Evolutionary conservation across 2,329 filamentous ascomycete genomes (phyloP), one percentile per base, ranked within the genome.

Genomic region (Fusarium equiseti): DNA sequence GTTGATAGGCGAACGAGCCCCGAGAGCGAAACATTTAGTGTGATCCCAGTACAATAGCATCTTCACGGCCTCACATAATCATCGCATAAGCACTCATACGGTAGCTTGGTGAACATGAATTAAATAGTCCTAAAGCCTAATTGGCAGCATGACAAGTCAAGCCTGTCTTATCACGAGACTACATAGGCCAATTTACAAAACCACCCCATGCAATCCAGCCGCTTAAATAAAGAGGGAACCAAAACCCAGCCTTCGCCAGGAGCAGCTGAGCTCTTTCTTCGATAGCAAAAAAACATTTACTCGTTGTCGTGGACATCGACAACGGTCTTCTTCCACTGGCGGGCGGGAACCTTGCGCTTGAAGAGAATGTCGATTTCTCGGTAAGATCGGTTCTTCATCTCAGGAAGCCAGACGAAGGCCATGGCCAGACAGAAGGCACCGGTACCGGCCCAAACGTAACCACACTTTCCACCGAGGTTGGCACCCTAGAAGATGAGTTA

Each of bases 291-390:
- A 27, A 44, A 26, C 56, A 63, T 77, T 65, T 90, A 91, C 83
- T 90, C 86, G 78, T 91, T 88, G 74, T 89, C 89, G 24, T 86
- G 77, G 58, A 90, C 78, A 74, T 90, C 86, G 77, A 92, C 72
- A 3, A 80, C 80, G 0, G 87, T 89, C 78, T 86, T 77, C 78
- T 83, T 86, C 84, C 83, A 87, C 75, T 88, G 75, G 76, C 88
- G 85, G 72, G 88, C 88, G 0, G 77, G 82, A 31, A 89, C 78
- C 56, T 78, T 78, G 73, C 88, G 86, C 58, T 81, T 83, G 82
- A 88, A 89, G 75, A 89, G 56, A 71, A 89, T 88, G 76, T 90
- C 88, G 72, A 89, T 88, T 81, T 90, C 88, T 68, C 88, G 87
- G 80, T 83, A 90, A 29, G 87, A 87, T 42, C 85, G 81, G 72